A percentile compares a stretch with the other conserved stretches of the same genome.
Conservation (phyloP, 352 stramenopile genomes). For the Pythium periplocum region DNA sequence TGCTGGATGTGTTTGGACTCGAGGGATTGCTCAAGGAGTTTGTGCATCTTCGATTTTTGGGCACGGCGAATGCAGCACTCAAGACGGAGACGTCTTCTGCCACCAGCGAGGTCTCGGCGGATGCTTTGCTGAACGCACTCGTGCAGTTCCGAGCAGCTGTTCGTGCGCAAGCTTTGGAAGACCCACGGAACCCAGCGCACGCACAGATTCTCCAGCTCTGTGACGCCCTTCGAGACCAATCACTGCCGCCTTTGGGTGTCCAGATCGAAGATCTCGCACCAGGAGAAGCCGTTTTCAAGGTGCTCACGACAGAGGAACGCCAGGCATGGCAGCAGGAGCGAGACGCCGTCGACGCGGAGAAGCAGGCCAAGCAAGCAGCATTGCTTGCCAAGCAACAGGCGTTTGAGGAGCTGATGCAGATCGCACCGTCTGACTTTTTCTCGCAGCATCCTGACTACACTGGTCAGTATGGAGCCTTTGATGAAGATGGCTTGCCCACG, state of each 20-base stretch:
- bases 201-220: slow-evolving; percentile 50
- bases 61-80: slow-evolving; percentile 12
- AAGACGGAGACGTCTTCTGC: slow-evolving; percentile 2
- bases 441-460: slow-evolving; percentile 32
- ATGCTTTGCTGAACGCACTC: slow-evolving; percentile 44
- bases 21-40: slow-evolving; percentile 52
- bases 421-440: slow-evolving; percentile 54
- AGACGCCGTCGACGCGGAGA: slow-evolving; percentile 1
- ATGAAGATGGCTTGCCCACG: slow-evolving; percentile 49
- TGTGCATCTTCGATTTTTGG: slow-evolving; percentile 24
- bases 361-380: slow-evolving; percentile 7
- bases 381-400: slow-evolving; percentile 42
- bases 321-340: slow-evolving; percentile 12
- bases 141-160: slow-evolving; percentile 60
- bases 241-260: slow-evolving; percentile 48
- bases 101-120: neutral
- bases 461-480: slow-evolving; percentile 47
- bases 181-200: slow-evolving; percentile 33
- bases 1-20: slow-evolving; percentile 65
- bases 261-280: slow-evolving; percentile 67
- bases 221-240: slow-evolving; percentile 51
- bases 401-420: slow-evolving; percentile 63
- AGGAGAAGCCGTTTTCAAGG: slow-evolving; percentile 54
- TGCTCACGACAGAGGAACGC: slow-evolving; percentile 35
- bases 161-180: slow-evolving; percentile 45